Evolutionary conservation across 805 yeast genomes (phyloP), one percentile per base, ranked within the genome.

Genomic region (Kuraishia capsulata): DNA sequence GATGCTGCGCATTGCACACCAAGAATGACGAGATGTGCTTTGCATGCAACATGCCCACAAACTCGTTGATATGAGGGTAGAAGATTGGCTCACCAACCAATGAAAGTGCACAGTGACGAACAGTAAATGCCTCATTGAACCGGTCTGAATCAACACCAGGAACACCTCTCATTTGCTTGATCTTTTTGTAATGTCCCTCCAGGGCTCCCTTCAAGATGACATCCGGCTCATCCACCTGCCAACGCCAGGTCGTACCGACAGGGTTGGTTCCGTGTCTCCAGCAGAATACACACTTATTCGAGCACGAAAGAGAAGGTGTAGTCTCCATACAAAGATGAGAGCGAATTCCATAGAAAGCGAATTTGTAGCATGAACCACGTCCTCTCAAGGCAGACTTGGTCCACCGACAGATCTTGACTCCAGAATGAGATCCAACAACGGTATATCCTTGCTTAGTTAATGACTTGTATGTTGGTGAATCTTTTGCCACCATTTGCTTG

Each of bases 211-310:
- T 76, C 40, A 88, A 55, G 37, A 88, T 85, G 43, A 67, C 78
- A 48, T 85, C 89, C 0, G 97, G 96, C 17, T 81, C 79, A 57
- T 88, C 96, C 11, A 87, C 84, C 51, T 87, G 90, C 97, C 97
- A 88, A 51, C 96, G 68, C 97, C 97, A 88, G 43, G 81, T 81
- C 21, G 95, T 88, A 14, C 96, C 96, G 2, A 89, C 96, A 0
- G 97, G 97, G 53, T 88, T 89, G 2, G 96, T 88, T 36, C 97
- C 97, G 59, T 88, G 97, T 56, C 97, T 74, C 97, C 97, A 88
- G 62, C 97, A 88, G 54, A 88, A 88, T 4, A 89, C 96, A 70
- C 97, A 88, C 57, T 88, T 88, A 55, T 88, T 88, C 4, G 96
- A 86, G 59, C 97, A 88, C 5, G 96, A 90, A 42, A 88, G 66